phyloP scores from a whole-genome alignment of 495 filamentous ascomycete species.

The Talaromyces adpressus region DNA sequence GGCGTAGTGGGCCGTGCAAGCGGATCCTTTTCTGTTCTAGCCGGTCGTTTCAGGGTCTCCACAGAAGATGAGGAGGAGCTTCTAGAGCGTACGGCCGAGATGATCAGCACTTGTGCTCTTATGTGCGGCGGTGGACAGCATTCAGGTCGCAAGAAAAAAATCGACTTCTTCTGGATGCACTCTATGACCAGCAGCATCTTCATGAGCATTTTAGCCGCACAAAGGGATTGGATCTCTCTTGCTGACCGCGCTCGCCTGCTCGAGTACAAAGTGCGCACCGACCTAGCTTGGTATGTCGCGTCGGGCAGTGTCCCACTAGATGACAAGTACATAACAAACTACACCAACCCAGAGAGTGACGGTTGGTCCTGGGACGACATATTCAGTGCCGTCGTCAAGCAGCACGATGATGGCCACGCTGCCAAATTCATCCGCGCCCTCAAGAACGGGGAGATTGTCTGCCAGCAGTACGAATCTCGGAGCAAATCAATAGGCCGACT shows the following conservation, averaged over 20 bases:
- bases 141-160: constrained; percentile 15
- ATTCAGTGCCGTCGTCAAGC: constrained; percentile 14
- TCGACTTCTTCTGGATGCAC: constrained; percentile 36
- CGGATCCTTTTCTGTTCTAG: too few species aligned
- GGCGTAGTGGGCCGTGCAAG: too few species aligned
- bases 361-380: constrained; percentile 22
- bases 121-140: constrained; percentile 17
- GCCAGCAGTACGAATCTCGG: too few species aligned
- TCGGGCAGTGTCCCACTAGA: constrained; percentile 12
- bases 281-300: constrained; percentile 27
- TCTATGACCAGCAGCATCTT: constrained; percentile 23
- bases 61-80: too few species aligned
- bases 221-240: constrained; percentile 18
- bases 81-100: too few species aligned
- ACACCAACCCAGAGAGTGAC: constrained; percentile 10
- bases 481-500: too few species aligned
- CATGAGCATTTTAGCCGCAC: constrained; percentile 15
- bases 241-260: constrained; percentile 21
- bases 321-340: constrained; percentile 12
- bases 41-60: too few species aligned
- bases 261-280: constrained; percentile 26
- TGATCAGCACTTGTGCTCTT: too few species aligned
- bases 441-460: constrained; percentile 28
- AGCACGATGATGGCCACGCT: constrained; percentile 32
- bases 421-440: constrained; percentile 29